phyloP scores from a whole-genome alignment of 371 early-diverging fungal genomes.

The Rhizopus arrhizus region DNA sequence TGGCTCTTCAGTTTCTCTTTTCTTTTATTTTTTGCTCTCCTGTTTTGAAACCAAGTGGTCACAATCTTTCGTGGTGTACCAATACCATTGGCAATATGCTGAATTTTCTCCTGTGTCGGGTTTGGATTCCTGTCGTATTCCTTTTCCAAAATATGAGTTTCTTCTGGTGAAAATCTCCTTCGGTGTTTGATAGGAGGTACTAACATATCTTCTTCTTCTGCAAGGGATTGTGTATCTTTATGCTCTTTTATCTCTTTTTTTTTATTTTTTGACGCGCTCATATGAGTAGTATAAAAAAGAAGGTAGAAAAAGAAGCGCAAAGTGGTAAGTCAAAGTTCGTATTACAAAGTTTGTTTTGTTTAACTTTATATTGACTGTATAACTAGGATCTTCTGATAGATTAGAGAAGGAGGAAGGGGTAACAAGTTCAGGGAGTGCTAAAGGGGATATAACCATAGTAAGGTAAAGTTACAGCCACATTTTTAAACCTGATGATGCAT shows the following conservation, averaged over 20 bases:
- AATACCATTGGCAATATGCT: conserved; percentile 27
- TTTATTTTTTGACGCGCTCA: not conserved
- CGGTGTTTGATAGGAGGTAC: conserved; percentile 41
- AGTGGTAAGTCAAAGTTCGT: not conserved
- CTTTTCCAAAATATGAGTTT: conserved; percentile 30
- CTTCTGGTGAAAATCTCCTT: conserved; percentile 35
- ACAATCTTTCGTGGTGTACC: conserved; percentile 34
- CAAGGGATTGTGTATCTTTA: not conserved
- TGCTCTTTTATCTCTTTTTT: not conserved
- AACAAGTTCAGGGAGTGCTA: not conserved
- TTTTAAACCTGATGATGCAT: not conserved
- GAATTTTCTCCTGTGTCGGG: conserved; percentile 30
- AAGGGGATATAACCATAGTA: too few relatives aligned
- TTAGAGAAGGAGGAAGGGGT: not conserved
- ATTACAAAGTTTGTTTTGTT: not conserved
- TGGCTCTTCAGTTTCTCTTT: conserved; percentile 9
- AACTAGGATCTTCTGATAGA: not conserved
- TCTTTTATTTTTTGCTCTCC: conserved; percentile 44
- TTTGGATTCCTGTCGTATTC: conserved; percentile 23
- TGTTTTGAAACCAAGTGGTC: conserved; percentile 51
- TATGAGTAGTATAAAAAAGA: not conserved
- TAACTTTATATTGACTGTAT: not conserved
- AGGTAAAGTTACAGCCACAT: too few relatives aligned
- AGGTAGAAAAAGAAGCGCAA: not conserved
- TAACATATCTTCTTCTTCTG: conserved; percentile 20